A percentile compares a stretch with the other conserved stretches of the same genome.
phyloP scores from a whole-genome alignment of 2,329 filamentous ascomycete species.

The Thielaviopsis ethacetica region DNA sequence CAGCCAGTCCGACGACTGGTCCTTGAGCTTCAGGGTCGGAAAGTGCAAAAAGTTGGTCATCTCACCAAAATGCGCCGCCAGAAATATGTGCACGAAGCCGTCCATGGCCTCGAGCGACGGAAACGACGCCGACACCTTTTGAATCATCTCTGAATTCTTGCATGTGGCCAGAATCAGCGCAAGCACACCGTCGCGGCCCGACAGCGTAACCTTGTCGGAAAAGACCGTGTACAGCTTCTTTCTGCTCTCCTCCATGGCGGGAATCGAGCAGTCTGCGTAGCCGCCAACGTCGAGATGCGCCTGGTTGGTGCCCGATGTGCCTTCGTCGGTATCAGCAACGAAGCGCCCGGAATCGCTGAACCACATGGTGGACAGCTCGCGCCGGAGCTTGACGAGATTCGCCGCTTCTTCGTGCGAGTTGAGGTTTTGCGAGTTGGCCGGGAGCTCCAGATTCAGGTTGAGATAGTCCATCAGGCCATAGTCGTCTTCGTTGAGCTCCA shows the following conservation, averaged over 20 bases:
- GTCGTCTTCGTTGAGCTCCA: conserved; percentile 36
- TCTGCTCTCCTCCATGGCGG: conserved; percentile 24
- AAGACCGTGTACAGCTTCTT: conserved; percentile 25
- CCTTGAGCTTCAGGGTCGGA: conserved; percentile 38
- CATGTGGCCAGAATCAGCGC: conserved; percentile 46
- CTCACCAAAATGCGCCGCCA: conserved; percentile 38
- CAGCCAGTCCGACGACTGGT: conserved; percentile 41
- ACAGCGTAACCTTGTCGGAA: conserved; percentile 27
- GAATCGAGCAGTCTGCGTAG: conserved; percentile 7
- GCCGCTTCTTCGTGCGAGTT: conserved; percentile 29
- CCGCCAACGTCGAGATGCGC: conserved; percentile 21
- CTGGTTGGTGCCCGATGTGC: conserved; percentile 26
- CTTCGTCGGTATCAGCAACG: conserved; percentile 24
- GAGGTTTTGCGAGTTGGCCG: background rate
- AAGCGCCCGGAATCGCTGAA: conserved; percentile 1
- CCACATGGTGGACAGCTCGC: conserved; percentile 8
- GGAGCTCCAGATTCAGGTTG: conserved; percentile 4
- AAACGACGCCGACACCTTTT: conserved; percentile 41
- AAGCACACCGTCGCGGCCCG: conserved; percentile 44
- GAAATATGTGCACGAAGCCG: conserved; percentile 42
- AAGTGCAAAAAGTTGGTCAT: conserved; percentile 46
- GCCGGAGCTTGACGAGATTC: conserved; percentile 7
- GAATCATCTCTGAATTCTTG: conserved; percentile 31
- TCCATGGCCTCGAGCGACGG: conserved; percentile 44
- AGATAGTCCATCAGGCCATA: conserved; percentile 29